A percentile compares a stretch with the other conserved stretches of the same genome.
Conservation (phyloP, 2,329 filamentous ascomycete species). For the Elsinoe australis region DNA sequence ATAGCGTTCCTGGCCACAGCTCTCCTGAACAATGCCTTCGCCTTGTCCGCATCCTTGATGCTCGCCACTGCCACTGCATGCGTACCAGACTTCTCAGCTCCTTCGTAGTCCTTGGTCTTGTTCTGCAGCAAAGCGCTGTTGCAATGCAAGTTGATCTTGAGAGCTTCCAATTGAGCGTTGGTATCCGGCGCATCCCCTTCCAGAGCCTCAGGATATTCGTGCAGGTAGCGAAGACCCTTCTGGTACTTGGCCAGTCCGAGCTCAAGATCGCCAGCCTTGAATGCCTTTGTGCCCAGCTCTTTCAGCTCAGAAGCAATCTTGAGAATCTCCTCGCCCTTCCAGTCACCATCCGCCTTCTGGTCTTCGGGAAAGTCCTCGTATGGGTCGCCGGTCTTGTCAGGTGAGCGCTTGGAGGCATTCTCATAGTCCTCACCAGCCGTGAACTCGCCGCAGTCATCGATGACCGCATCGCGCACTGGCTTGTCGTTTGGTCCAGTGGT, state of each 20-base stretch:
- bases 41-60: conserved; percentile 67
- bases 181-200: conserved; percentile 65
- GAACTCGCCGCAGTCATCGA: conserved; percentile 79
- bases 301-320: conserved; percentile 81
- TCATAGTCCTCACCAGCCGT: conserved; percentile 57
- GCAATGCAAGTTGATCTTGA: conserved; percentile 80
- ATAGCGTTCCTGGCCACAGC: conserved; percentile 65
- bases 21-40: conserved; percentile 81
- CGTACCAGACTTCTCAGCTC: conserved; percentile 61
- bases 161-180: conserved; percentile 57
- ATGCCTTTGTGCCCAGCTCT: conserved; percentile 83
- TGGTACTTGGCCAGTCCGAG: conserved; percentile 84
- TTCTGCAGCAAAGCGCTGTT: conserved; percentile 81
- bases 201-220: conserved; percentile 65
- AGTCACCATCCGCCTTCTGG: conserved; percentile 48
- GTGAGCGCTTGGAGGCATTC: conserved; percentile 57
- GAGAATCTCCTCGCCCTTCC: conserved; percentile 61
- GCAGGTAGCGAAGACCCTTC: conserved; percentile 82
- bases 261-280: conserved; percentile 66
- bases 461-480: conserved; percentile 63
- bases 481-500: conserved; percentile 69
- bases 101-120: conserved; percentile 66
- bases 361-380: conserved; percentile 98
- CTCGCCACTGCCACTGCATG: conserved; percentile 61
- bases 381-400: conserved; percentile 76